Evolutionary conservation across 208 protist species (phyloP), one percentile per base, ranked within the genome.

Genomic region (Plasmodiophora brassicae): DNA sequence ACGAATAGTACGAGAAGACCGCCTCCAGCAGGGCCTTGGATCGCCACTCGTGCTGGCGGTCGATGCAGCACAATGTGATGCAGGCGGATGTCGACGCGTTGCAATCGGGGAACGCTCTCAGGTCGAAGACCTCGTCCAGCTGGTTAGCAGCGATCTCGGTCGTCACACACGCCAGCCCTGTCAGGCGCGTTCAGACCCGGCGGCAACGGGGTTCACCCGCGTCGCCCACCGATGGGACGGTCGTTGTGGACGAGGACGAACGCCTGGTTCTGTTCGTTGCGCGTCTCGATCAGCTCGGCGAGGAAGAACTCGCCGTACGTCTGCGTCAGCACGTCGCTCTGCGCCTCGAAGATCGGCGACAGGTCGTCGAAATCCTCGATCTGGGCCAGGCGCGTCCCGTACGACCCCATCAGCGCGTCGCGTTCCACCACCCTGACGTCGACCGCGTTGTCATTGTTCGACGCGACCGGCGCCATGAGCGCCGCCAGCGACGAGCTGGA

Each of bases 361-460:
- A 78, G n/a, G 65, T 78, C 65, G n/a, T 78, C 65, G 41, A 38
- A 78, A 38, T 78, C 65, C 65, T 78, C 65, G 41, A 78, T 32
- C 32, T 38, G 41, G n/a, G 65, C 65, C 32, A 78, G 5, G 5
- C 65, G 65, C 5, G n/a, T 38, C 41, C 32, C 41, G 41, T 44
- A 32, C 5, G 65, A 44, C 20, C 65, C 65, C 10, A 78, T 78
- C 65, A 78, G 14, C 14, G 5, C 65, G 5, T 5, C 5, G 5
- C 65, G 32, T 44, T 78, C 65, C n/a, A 78, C n/a, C n/a, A n/a
- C n/a, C n/a, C n/a, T n/a, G n/a, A n/a, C n/a, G n/a, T n/a, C n/a
- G n/a, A n/a, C n/a, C n/a, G n/a, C n/a, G n/a, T n/a, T n/a, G n/a
- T n/a, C n/a, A n/a, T n/a, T n/a, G n/a, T n/a, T n/a, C n/a, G n/a